These are phyloP conservation scores for Berkeleyomyces rouxiae DNA, from an alignment of 2,329 filamentous ascomycete species.

Conservation along the genomic window DNA sequence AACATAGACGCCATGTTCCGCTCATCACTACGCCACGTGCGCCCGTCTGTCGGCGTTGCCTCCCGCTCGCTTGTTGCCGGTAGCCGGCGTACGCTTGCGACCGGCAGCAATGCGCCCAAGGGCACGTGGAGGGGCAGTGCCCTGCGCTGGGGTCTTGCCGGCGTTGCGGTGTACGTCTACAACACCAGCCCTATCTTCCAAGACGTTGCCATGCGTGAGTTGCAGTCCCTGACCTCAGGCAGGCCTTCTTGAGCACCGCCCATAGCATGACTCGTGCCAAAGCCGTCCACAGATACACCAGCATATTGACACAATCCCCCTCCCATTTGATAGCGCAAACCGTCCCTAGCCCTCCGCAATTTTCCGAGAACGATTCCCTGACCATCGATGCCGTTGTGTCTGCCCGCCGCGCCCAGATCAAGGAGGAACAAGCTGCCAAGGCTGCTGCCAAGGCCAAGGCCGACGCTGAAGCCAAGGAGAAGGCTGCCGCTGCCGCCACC, in stretches of 20 bases:
- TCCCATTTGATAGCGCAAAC: conserved; percentile 6
- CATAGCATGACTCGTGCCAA: not conserved
- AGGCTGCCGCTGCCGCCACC: conserved; percentile 12
- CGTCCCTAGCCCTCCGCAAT: conserved; percentile 20
- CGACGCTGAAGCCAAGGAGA: conserved; percentile 18
- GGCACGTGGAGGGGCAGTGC: conserved; percentile 67
- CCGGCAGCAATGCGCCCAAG: conserved; percentile 41
- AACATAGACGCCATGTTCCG: conserved; percentile 11
- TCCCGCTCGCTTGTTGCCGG: not conserved
- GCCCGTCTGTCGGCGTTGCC: conserved; percentile 2
- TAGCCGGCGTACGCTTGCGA: conserved; percentile 28
- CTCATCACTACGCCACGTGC: conserved; percentile 13
- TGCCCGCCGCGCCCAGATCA: conserved; percentile 38
- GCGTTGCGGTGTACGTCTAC: conserved; percentile 76
- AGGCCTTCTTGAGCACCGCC: not conserved
- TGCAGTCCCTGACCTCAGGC: not conserved
- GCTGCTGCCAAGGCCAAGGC: conserved; percentile 15
- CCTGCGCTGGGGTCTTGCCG: conserved; percentile 58
- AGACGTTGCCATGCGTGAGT: conserved; percentile 55
- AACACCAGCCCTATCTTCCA: conserved; percentile 80
- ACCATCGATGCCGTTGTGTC: conserved; percentile 53
- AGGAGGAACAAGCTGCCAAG: conserved; percentile 20
- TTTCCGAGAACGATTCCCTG: conserved; percentile 39
- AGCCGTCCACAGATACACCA: not conserved
- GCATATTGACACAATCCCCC: not conserved